A percentile compares a stretch with the other conserved stretches of the same genome.
phyloP scores from a whole-genome alignment of 371 early-diverging fungal species.

The Mortierella sp. region DNA sequence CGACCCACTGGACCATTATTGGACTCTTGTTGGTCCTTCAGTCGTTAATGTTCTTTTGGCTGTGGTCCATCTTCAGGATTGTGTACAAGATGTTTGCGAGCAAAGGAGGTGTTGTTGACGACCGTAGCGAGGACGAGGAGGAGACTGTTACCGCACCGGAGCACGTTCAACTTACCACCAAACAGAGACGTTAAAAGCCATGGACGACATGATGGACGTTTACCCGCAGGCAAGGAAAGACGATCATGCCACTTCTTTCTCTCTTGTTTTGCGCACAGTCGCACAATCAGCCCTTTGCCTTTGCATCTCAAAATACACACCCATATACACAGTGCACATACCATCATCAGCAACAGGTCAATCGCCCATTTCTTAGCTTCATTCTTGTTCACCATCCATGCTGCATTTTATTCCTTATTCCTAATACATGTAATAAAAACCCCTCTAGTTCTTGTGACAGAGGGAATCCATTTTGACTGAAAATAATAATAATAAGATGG shows the following conservation, averaged over 20 bases:
- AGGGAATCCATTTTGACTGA: neutral
- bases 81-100: slow-evolving; percentile 72
- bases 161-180: slow-evolving; percentile 25
- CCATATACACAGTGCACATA: neutral
- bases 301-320: neutral
- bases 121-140: slow-evolving; percentile 73
- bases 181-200: slow-evolving; percentile 4
- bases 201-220: neutral
- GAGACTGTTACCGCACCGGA: slow-evolving; percentile 8
- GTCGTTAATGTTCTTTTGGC: slow-evolving; percentile 74
- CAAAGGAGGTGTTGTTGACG: slow-evolving; percentile 72
- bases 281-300: neutral
- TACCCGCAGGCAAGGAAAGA: neutral
- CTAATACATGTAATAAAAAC: slow-evolving; percentile 2
- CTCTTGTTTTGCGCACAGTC: neutral
- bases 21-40: slow-evolving; percentile 31
- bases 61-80: slow-evolving; percentile 74
- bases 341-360: neutral
- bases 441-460: neutral
- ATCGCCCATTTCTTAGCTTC: neutral
- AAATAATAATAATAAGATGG: no score
- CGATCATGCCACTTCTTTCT: neutral
- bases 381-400: neutral
- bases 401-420: neutral
- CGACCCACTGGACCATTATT: slow-evolving; percentile 22